phyloP scores from a whole-genome alignment of 345 rosid genomes.

The Euphorbia lathyris region DNA sequence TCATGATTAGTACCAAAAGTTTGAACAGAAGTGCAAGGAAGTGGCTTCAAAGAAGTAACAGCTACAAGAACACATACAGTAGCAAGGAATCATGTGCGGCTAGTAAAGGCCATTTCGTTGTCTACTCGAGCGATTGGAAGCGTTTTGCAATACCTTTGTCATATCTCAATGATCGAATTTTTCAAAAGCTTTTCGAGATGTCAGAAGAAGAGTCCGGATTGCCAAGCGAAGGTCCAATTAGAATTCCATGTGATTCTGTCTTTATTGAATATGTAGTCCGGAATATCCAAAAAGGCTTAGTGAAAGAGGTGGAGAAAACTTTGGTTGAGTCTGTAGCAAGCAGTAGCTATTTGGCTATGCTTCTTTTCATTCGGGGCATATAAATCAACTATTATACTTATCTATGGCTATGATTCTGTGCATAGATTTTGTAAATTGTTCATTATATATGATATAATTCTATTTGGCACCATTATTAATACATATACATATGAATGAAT shows the following conservation, averaged over 20 bases:
- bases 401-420: background rate
- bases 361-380: background rate
- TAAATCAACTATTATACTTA: background rate
- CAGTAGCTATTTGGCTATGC: background rate
- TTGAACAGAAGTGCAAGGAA: background rate
- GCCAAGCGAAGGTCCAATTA: conserved; percentile 2
- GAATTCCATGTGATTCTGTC: background rate
- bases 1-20: conserved; percentile 8
- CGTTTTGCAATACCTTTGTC: conserved; percentile 9
- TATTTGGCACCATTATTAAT: no score
- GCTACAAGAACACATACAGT: background rate
- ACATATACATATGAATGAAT: no score
- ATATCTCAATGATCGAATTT: background rate
- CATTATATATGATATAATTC: no score
- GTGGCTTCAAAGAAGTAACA: background rate
- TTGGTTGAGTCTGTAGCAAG: background rate
- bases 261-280: background rate
- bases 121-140: conserved; percentile 4
- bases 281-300: background rate
- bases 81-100: background rate
- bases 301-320: background rate
- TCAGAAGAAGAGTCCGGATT: conserved; percentile 17
- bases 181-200: conserved; percentile 5
- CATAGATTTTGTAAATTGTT: background rate
- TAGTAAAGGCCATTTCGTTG: conserved; percentile 17